Conservation (phyloP, 495 filamentous ascomycete genomes). For the Chaetomium tenue region DNA sequence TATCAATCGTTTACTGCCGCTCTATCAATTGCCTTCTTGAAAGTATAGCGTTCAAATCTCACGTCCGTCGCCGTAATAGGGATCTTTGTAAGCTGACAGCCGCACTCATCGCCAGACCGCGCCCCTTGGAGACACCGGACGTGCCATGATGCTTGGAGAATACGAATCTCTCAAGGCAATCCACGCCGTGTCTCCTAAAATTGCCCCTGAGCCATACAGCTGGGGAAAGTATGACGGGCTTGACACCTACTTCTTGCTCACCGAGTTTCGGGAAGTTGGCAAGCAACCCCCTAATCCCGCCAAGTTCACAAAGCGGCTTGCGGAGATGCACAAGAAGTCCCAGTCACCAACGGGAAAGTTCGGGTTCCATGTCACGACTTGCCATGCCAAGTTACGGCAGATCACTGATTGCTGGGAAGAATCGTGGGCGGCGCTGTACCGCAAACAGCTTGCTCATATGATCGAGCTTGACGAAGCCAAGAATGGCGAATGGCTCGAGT, state of each 20-base stretch:
- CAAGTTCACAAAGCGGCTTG: conserved; percentile 31
- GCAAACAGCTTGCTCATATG: conserved; percentile 16
- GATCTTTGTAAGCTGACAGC: background rate
- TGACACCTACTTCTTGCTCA: conserved; percentile 23
- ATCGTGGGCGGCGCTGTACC: conserved; percentile 44
- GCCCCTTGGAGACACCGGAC: conserved; percentile 5
- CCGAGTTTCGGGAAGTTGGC: conserved; percentile 26
- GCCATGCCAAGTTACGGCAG: conserved; percentile 35
- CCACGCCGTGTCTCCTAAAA: conserved; percentile 10
- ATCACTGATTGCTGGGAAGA: conserved; percentile 33
- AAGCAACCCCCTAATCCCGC: conserved; percentile 21
- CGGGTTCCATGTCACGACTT: conserved; percentile 50
- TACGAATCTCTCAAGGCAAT: conserved; percentile 23
- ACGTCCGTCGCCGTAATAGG: no score
- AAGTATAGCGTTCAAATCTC: conserved; percentile 1
- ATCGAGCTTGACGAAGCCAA: conserved; percentile 20
- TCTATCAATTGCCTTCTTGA: no score
- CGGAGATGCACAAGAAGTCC: conserved; percentile 46
- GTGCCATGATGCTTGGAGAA: conserved; percentile 21
- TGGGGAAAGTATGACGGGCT: conserved; percentile 27
- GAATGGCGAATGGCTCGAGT: conserved; percentile 25
- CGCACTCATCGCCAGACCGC: background rate
- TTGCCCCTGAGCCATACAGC: conserved; percentile 11
- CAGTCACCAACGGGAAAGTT: conserved; percentile 51
- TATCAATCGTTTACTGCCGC: no score